Evolutionary conservation across 208 protist species (phyloP), one percentile per base, ranked within the genome.

Genomic region (Acanthamoeba divionensis): DNA sequence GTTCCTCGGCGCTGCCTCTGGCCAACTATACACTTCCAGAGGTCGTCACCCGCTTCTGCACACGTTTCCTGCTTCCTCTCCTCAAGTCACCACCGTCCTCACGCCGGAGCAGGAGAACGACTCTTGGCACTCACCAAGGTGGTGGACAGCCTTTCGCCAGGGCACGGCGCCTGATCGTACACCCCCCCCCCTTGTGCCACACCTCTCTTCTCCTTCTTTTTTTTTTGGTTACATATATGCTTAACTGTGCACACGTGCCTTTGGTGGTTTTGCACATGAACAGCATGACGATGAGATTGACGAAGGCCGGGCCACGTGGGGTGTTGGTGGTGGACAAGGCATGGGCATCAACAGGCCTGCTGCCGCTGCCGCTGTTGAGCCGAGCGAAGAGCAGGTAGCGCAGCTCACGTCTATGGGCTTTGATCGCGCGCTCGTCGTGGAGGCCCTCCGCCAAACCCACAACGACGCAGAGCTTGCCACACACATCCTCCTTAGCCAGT

Each of bases 11-110:
- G n/a, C 50, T 90, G 9, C 66, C 26, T 45, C 50, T 90, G 7
- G 66, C 33, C 63, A 73, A 45, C 63, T 90, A 77, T 65, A 38
- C 38, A n/a, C 66, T 91, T 52, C 80, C 88, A 7, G 41, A 44
- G 10, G 31, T 91, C 31, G 33, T 90, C 50, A 91, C 15, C 54
- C 15, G 5, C 44, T 79, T 91, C 44, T 91, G 77, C 54, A 29
- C 29, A 7, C 15, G 38, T 4, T 9, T 91, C 50, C 24, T 80
- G n/a, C 47, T 90, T 18, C 62, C 88, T 10, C 29, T 91, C 21
- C 88, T 91, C 41, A 50, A 90, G 50, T 90, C 83, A 2, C 75
- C 77, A n/a, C n/a, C n/a, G n/a, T n/a, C n/a, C n/a, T n/a, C n/a
- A n/a, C n/a, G n/a, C n/a, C n/a, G n/a, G n/a, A n/a, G n/a, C n/a